These are phyloP conservation scores for Leccinum longicurvipes DNA, from an alignment of 768 basidiomycete species.

Conservation along the genomic window DNA sequence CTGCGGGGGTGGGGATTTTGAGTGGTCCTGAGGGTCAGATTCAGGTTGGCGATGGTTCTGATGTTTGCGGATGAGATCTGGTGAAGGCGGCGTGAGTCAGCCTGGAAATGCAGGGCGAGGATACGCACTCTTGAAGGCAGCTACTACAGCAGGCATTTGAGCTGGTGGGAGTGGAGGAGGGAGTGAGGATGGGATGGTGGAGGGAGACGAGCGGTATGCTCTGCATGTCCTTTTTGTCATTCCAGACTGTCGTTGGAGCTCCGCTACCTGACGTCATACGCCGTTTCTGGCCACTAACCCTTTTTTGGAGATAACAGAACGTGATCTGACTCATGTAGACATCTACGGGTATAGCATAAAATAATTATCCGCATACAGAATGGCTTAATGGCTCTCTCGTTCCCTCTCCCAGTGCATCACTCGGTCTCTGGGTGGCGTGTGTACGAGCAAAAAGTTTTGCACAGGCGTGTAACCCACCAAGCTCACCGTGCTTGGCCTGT, in stretches of 20 bases:
- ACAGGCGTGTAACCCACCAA: slow-evolving; percentile 73
- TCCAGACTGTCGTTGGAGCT: slow-evolving; percentile 27
- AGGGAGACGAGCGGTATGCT: slow-evolving; percentile 10
- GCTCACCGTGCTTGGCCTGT: slow-evolving; percentile 54
- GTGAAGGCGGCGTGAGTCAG: slow-evolving; percentile 18
- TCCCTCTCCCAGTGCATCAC: slow-evolving; percentile 37
- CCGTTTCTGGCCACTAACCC: slow-evolving; percentile 3
- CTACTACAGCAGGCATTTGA: slow-evolving; percentile 70
- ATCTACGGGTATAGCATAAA: neutral
- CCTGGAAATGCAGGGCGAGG: slow-evolving; percentile 1
- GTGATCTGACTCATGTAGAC: neutral
- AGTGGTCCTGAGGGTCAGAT: slow-evolving; percentile 27
- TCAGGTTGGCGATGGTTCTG: slow-evolving; percentile 55
- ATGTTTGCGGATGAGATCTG: slow-evolving; percentile 76
- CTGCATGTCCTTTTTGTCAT: slow-evolving; percentile 31
- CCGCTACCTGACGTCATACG: slow-evolving; percentile 34
- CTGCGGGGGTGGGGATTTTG: slow-evolving; percentile 16
- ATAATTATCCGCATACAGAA: neutral
- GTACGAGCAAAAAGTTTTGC: slow-evolving; percentile 67
- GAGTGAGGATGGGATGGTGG: slow-evolving; percentile 3
- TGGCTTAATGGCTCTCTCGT: slow-evolving; percentile 7
- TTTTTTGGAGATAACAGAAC: slow-evolving; percentile 5
- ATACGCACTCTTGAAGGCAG: slow-evolving; percentile 81
- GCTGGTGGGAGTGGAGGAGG: neutral
- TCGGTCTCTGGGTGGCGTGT: slow-evolving; percentile 58